phyloP scores from a whole-genome alignment of 2,329 filamentous ascomycete genomes.

The Pseudocercospora eumusae region DNA sequence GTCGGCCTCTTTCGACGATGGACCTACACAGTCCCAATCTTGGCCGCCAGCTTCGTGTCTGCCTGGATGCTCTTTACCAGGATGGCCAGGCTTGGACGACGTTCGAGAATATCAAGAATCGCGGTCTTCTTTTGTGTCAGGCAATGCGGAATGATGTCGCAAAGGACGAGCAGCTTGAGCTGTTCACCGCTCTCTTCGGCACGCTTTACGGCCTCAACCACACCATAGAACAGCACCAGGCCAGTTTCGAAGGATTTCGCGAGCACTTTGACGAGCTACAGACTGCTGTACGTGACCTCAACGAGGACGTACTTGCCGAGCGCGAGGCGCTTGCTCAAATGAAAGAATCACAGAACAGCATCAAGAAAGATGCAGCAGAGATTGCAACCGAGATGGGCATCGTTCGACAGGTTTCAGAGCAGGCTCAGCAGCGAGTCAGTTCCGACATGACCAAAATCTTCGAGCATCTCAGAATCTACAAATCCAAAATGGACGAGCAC shows the following conservation, averaged over 20 bases:
- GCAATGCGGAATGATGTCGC: constrained; percentile 61
- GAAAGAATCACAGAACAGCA: neutral
- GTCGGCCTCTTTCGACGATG: constrained; percentile 52
- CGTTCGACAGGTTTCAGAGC: neutral
- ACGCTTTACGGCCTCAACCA: constrained; percentile 9
- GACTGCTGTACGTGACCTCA: neutral
- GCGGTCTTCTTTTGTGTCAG: constrained; percentile 63
- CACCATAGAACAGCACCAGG: constrained; percentile 10
- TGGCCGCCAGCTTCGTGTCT: constrained; percentile 49
- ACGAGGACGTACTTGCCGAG: neutral
- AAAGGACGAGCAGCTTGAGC: constrained; percentile 44
- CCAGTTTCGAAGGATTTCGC: neutral
- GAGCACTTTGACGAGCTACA: neutral
- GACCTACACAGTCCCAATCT: constrained; percentile 36
- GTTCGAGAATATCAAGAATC: constrained; percentile 63
- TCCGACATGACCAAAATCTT: neutral
- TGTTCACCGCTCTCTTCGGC: constrained; percentile 22
- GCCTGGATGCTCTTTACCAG: constrained; percentile 54
- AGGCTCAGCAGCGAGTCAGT: neutral
- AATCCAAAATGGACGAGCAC: neutral
- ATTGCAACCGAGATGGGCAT: neutral
- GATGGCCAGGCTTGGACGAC: constrained; percentile 60
- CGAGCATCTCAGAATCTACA: neutral
- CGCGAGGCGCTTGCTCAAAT: neutral
- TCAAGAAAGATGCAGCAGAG: neutral